These are phyloP conservation scores for Fragaria nilgerrensis DNA, from an alignment of 306 rosid species.

Conservation along the genomic window DNA sequence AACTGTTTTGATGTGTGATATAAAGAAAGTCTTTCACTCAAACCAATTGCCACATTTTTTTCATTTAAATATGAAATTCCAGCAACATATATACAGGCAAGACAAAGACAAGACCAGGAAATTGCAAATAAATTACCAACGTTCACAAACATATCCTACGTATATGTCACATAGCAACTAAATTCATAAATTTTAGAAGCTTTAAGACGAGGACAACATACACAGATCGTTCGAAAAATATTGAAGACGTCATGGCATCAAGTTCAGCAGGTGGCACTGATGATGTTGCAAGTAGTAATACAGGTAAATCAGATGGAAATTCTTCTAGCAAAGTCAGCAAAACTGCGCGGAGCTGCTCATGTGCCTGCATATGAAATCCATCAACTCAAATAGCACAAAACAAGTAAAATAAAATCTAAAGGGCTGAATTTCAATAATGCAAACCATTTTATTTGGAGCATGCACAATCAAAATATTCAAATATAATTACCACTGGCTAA, in stretches of 20 bases:
- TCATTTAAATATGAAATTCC: neutral
- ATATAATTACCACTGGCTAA: neutral
- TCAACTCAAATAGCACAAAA: constrained; percentile 29
- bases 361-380: constrained; percentile 63
- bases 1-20: neutral
- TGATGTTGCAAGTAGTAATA: constrained; percentile 81
- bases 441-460: constrained; percentile 14
- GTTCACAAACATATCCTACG: neutral
- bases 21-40: neutral
- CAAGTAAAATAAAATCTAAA: neutral
- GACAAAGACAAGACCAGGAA: neutral
- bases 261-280: constrained; percentile 60
- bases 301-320: constrained; percentile 78
- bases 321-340: constrained; percentile 82
- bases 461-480: neutral
- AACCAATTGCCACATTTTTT: neutral
- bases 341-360: constrained; percentile 92
- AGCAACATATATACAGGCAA: neutral
- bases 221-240: constrained; percentile 67
- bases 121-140: neutral
- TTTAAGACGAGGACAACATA: constrained; percentile 43
- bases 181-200: constrained; percentile 10
- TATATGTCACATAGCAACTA: neutral
- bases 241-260: constrained; percentile 62
- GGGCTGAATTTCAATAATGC: neutral